Conservation (phyloP, 2,329 filamentous ascomycete species). For the Sclerotinia minor region DNA sequence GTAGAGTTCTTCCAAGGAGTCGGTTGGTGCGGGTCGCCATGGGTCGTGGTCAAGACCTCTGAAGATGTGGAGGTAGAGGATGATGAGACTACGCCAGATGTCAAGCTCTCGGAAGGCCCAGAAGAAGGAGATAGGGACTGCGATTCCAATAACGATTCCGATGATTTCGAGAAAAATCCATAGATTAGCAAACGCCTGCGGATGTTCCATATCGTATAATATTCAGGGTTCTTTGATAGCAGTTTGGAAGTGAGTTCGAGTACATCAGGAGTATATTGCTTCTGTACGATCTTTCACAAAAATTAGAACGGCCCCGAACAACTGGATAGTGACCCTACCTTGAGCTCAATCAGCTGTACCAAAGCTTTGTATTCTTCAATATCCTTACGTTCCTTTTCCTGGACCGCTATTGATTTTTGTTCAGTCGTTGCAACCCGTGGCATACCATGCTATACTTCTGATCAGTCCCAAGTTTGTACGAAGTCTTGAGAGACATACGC, state of each 20-base stretch:
- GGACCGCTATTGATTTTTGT: constrained; percentile 67
- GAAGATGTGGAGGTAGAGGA: constrained; percentile 58
- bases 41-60: constrained; percentile 54
- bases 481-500: constrained; percentile 38
- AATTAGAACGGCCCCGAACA: constrained; percentile 28
- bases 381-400: constrained; percentile 69
- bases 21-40: constrained; percentile 48
- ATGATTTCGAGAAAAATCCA: constrained; percentile 56
- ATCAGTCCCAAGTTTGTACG: constrained; percentile 34
- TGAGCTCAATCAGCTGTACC: constrained; percentile 65
- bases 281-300: constrained; percentile 36
- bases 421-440: constrained; percentile 62
- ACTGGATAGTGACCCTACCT: constrained; percentile 49
- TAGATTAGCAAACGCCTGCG: constrained; percentile 69
- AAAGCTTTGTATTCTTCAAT: constrained; percentile 75
- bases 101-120: constrained; percentile 58
- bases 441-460: constrained; percentile 71
- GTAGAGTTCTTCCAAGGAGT: constrained; percentile 53
- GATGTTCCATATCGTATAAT: constrained; percentile 90
- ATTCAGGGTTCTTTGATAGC: constrained; percentile 77
- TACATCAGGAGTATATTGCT: constrained; percentile 49
- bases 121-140: constrained; percentile 55
- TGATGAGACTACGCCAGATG: constrained; percentile 61
- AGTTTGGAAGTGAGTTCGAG: constrained; percentile 72
- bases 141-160: constrained; percentile 54